Percentiles rank a stretch among this genome's conserved stretches.
These are phyloP conservation scores for Aeminium ludgeri DNA, from an alignment of 495 filamentous ascomycete species.

Conservation along the genomic window DNA sequence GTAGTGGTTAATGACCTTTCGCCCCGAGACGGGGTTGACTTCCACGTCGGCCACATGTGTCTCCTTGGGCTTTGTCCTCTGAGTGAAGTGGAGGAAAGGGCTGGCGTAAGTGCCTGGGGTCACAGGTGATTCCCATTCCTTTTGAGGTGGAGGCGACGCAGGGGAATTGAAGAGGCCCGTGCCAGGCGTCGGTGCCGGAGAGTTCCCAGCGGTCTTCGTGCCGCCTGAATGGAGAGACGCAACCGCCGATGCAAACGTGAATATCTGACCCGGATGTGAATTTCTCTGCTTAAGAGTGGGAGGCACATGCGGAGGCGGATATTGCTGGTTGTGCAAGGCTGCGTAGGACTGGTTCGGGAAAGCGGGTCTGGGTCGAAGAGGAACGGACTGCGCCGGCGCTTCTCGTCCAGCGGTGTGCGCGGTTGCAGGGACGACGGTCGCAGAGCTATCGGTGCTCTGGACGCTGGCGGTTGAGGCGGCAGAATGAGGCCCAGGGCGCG, in stretches of 20 bases:
- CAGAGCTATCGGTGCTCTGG: conserved; percentile 12
- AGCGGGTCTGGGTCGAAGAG: conserved; percentile 3
- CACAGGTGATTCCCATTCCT: conserved; percentile 9
- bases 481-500: conserved; percentile 4
- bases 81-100: conserved; percentile 28
- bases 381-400: conserved; percentile 10
- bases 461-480: conserved; percentile 7
- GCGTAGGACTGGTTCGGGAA: conserved; percentile 29
- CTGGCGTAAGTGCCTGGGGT: conserved; percentile 25
- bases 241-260: conserved; percentile 18
- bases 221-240: conserved; percentile 17
- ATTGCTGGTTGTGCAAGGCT: conserved; percentile 26
- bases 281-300: conserved; percentile 20
- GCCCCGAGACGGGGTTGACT: conserved; percentile 66
- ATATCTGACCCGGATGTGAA: conserved; percentile 20
- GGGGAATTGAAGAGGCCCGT: conserved; percentile 22
- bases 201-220: conserved; percentile 25
- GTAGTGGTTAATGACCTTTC: conserved; percentile 94
- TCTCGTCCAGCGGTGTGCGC: neutral
- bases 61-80: conserved; percentile 27
- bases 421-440: conserved; percentile 20
- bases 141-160: conserved; percentile 13
- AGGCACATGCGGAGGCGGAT: conserved; percentile 20
- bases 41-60: conserved; percentile 84
- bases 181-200: conserved; percentile 24